Evolutionary conservation across 306 rosid genomes (phyloP).

Genomic region (Cucurbita ficifolia): DNA sequence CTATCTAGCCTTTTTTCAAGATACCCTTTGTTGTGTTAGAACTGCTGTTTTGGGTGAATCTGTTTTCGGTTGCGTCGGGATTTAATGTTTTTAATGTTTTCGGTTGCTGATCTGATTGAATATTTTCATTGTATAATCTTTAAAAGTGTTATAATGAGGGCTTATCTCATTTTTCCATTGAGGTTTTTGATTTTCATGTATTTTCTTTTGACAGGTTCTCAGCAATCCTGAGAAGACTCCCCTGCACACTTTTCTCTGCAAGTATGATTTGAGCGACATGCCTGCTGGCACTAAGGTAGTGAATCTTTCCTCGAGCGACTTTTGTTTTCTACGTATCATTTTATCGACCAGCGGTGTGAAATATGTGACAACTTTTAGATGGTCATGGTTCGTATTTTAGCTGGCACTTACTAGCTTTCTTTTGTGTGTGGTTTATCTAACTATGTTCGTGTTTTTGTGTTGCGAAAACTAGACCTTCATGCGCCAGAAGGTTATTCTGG

Average conservation of each 20-base stretch:
- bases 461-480: conserved; percentile 52
- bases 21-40: not conserved
- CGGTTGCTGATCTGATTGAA: too few species aligned
- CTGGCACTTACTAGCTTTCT: not conserved
- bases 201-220: conserved; percentile 51
- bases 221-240: conserved; percentile 99
- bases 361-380: not conserved
- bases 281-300: conserved; percentile 90
- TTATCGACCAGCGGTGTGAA: too few species aligned
- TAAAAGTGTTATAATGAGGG: not conserved
- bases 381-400: not conserved
- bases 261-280: conserved; percentile 94
- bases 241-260: conserved; percentile 94
- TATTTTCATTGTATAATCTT: not conserved
- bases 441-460: conserved; percentile 6
- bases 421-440: not conserved
- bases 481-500: conserved; percentile 84
- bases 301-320: not conserved
- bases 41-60: not conserved
- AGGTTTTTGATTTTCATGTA: not conserved
- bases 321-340: not conserved
- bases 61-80: not conserved
- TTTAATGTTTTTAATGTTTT: not conserved
- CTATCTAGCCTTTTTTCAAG: not conserved
- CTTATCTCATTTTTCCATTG: not conserved